Percentiles rank a stretch among this genome's conserved stretches.
phyloP scores from a whole-genome alignment of 176 grass and related monocot species.

The Bolboschoenus planiculmis region DNA sequence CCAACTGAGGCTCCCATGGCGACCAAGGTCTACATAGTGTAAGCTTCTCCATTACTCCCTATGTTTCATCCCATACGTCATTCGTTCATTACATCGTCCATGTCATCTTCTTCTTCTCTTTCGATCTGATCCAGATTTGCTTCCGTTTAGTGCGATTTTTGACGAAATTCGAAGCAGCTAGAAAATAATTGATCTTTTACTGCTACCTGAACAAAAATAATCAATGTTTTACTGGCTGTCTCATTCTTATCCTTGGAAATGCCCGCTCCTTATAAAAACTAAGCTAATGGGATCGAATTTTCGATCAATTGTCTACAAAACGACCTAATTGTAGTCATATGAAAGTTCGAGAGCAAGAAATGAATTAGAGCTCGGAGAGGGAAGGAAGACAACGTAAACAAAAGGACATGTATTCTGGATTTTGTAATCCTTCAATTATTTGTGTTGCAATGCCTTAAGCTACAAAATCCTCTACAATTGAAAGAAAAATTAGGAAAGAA shows the following conservation, averaged over 20 bases:
- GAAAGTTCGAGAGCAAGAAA: not conserved
- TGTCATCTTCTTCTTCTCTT: not conserved
- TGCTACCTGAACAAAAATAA: not conserved
- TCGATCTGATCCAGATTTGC: conserved; percentile 9
- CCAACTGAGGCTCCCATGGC: conserved; percentile 48
- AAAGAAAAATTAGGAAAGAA: not conserved
- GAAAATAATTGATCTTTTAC: not conserved
- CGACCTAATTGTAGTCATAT: not conserved
- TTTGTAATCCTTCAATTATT: not conserved
- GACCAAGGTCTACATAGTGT: conserved; percentile 78
- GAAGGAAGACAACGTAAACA: not conserved
- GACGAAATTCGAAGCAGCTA: not conserved
- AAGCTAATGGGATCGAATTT: not conserved
- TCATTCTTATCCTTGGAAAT: not conserved
- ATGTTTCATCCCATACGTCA: not conserved
- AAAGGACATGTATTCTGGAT: not conserved
- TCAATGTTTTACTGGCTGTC: not conserved
- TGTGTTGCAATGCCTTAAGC: not conserved
- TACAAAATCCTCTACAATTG: not conserved
- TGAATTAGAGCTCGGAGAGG: not conserved
- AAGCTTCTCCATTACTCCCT: conserved; percentile 29
- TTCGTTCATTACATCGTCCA: not conserved
- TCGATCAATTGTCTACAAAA: not conserved
- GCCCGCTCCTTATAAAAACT: not conserved
- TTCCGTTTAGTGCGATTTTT: not conserved